These are phyloP conservation scores for Samsoniella hepiali DNA, from an alignment of 2,329 filamentous ascomycete species.

Conservation along the genomic window DNA sequence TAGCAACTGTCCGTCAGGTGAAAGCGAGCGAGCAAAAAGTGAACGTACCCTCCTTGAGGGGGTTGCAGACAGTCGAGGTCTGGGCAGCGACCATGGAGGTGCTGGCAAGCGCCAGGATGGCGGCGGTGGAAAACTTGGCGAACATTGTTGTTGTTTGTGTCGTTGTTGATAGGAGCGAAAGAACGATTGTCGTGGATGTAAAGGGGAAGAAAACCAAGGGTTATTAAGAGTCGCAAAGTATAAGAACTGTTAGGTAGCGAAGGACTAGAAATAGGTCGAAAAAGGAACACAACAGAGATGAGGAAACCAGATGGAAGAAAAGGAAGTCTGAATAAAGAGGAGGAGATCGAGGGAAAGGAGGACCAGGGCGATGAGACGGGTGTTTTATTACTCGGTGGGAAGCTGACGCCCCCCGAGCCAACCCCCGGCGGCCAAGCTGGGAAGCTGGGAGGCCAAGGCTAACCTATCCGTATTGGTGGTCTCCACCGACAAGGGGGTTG, in stretches of 20 bases:
- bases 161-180: slow-evolving; percentile 10
- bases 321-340: slow-evolving; percentile 4
- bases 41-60: slow-evolving; percentile 47
- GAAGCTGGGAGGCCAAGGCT: neutral
- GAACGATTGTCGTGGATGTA: slow-evolving; percentile 12
- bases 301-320: neutral
- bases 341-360: slow-evolving; percentile 5
- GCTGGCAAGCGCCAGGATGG: slow-evolving; percentile 48
- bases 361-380: slow-evolving; percentile 14
- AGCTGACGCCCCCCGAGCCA: neutral
- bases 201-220: neutral
- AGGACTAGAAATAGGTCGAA: slow-evolving; percentile 18
- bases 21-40: too few species aligned
- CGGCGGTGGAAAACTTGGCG: slow-evolving; percentile 45
- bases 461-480: neutral
- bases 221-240: slow-evolving; percentile 2
- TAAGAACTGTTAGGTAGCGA: slow-evolving; percentile 13
- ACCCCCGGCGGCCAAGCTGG: neutral
- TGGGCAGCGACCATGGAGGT: slow-evolving; percentile 50
- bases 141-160: slow-evolving; percentile 31
- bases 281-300: slow-evolving; percentile 1
- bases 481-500: neutral
- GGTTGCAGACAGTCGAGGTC: slow-evolving; percentile 56
- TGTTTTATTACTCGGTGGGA: slow-evolving; percentile 20
- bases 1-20: too few species aligned